Evolutionary conservation across 2,329 filamentous ascomycete species (phyloP), one percentile per base, ranked within the genome.

Genomic region (Coniochaeta sp.): DNA sequence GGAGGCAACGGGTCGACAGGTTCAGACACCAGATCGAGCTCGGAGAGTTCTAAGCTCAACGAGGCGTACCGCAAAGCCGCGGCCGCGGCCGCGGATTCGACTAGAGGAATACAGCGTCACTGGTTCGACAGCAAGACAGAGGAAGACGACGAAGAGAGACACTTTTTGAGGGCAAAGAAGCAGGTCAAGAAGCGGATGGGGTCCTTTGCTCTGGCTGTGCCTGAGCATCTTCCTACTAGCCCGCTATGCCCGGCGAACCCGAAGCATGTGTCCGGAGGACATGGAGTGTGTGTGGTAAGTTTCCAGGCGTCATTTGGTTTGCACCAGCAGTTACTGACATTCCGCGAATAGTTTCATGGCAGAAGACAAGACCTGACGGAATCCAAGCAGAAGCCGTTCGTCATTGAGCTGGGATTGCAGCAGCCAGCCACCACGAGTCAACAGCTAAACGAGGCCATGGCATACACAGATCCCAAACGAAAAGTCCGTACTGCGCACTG

Each of bases 161-260:
- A 34, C 30, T 3, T 14, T 30, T 4, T 14, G 10, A 34, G 6
- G 54, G 76, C 30, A 54, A n/a, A 22, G 24, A 24, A 44, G 52
- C 5, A 34, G 4, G 14, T 47, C 24, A 52, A 52, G 47, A 52
- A n/a, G 22, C 47, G 26, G 14, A 24, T 24, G 22, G 60, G 59
- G 24, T 58, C 62, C 4, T 83, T 83, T 60, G 70, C 77, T 55
- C 81, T 83, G 61, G 74, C 81, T 55, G 62, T 82, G 12, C 78
- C 79, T 1, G 78, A 82, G 62, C 81, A 83, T 62, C 69, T 81
- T 8, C 78, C 79, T 34, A 77, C 63, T 60, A 82, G 80, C 64
- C 79, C 79, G 17, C 74, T 81, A 71, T 83, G 81, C 59, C 81
- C 81, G 2, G 70, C 79, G 9, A 81, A 82, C 66, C 68, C 68